Evolutionary conservation across 306 rosid genomes (phyloP), one percentile per base, ranked within the genome.

Genomic region (Ziziphus jujuba): DNA sequence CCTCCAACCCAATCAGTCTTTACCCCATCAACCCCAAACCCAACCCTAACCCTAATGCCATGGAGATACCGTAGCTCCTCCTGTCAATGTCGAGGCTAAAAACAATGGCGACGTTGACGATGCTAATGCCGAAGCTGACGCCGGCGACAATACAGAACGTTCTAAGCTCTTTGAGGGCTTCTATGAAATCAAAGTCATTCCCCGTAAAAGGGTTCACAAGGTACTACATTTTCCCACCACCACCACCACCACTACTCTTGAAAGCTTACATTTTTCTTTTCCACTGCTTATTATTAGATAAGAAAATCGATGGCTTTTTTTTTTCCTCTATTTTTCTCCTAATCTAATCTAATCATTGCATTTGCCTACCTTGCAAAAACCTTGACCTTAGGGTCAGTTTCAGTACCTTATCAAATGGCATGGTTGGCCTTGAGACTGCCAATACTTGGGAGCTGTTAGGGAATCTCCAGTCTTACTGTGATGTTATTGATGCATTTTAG

Each of bases 401-500:
- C 98, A 92, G 80, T 92, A 89, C 70, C 89, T 92, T 36, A 85
- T 92, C 77, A 92, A 89, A 84, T 92, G 98, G 98, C 91, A 87
- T 6, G 95, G 89, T 56, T 92, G 98, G 98, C 88, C 98, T n/a
- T 0, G 98, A 92, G 78, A 76, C 92, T 3, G 92, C 95, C 71
- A 92, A 87, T 72, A 92, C 98, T 19, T 92, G 98, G 98, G 98
- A 92, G 78, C 98, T 97, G 6, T 72, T 86, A 76, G 88, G 85
- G 66, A 92, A 92, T 86, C 91, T 92, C 64, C 89, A 82, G 76
- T 76, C 92, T n/a, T 86, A 87, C 57, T 83, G 91, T 2, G 98
- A 92, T 81, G 82, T 92, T 70, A 75, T 92, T 20, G 85, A 89
- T 17, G 81, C 91, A 21, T 92, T 92, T 75, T 95, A 92, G 65